Base-by-base conservation (phyloP, 352 stramenopile genomes). In the Nothophytophthora sp. region DNA sequence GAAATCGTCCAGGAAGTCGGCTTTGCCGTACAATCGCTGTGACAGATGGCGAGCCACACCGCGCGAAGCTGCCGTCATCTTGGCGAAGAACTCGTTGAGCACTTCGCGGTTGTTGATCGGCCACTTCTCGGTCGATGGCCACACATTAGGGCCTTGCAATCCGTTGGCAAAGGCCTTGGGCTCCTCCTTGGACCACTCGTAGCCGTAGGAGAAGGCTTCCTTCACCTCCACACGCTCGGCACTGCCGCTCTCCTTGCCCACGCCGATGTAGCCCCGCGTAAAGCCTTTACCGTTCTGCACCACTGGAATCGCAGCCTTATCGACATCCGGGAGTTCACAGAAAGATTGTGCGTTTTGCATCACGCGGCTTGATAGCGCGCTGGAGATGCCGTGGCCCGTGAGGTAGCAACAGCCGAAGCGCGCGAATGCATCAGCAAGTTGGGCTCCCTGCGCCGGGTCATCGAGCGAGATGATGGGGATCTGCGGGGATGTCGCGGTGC, bases 121-220 rank as follows among this genome's bases (percentile, higher is more conserved):
- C 70, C 73, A 87, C 34, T 61, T 50, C 6, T 57, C 45, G 1
- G 30, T 11, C n/a, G 41, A 35, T 1, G 82, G 82, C 80, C 82
- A 93, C 39, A 90, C 79, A 43, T 92, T 92, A 12, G 25, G 39
- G 24, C 82, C 79, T 43, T 92, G 82, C 23, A 92, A 55, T 2
- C 78, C 73, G 35, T 92, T 92, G 5, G 37, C 55, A 23, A 85
- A 81, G 0, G 35, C 19, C n/a, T 38, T 8, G 16, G 34, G 42
- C 18, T 23, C 55, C 4, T 30, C 20, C 8, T 57, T 23, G 0
- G 62, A 61, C 82, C 82, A 92, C 42, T 92, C 82, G 60, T 80
- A 90, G 24, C 82, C 82, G 60, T 90, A 92, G 9, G 82, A 92
- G 28, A 92, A 92, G 3, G 75, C 80, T 47, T 92, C 82, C 45